phyloP scores from a whole-genome alignment of 2,329 filamentous ascomycete species.

The Huntiella abstrusa region DNA sequence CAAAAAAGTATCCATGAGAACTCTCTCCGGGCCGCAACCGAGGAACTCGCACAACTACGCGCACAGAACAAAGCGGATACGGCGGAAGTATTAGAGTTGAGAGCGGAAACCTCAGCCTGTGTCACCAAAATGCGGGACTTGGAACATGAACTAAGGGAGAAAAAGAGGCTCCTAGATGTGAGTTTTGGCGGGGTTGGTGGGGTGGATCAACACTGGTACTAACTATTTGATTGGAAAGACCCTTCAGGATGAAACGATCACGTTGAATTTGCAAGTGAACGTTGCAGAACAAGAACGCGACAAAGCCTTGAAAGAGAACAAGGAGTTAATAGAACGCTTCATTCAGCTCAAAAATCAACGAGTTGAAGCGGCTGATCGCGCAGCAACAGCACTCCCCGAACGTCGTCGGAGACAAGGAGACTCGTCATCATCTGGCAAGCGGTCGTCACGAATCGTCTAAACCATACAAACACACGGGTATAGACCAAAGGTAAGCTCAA shows the following conservation, averaged over 20 bases:
- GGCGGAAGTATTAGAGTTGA: constrained; percentile 41
- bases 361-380: constrained; percentile 27
- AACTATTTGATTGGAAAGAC: constrained; percentile 28
- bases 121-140: constrained; percentile 54
- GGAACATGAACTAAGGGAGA: constrained; percentile 69
- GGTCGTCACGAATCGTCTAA: background rate
- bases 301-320: constrained; percentile 63
- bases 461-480: background rate
- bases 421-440: background rate
- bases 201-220: background rate
- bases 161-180: constrained; percentile 65
- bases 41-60: constrained; percentile 46
- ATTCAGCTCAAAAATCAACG: constrained; percentile 77
- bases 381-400: constrained; percentile 14
- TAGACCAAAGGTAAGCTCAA: too few relatives aligned
- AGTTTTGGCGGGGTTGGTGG: background rate
- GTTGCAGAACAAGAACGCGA: constrained; percentile 61
- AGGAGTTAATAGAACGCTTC: constrained; percentile 77
- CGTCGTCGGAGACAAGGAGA: constrained; percentile 45
- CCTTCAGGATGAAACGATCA: constrained; percentile 83
- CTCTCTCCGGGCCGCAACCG: constrained; percentile 40
- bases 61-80: constrained; percentile 39
- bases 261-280: constrained; percentile 71
- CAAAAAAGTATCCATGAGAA: constrained; percentile 49
- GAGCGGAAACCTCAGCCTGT: constrained; percentile 41